These are phyloP conservation scores for Chytriomyces hyalinus DNA, from an alignment of 192 early-diverging fungal genomes.

Conservation along the genomic window DNA sequence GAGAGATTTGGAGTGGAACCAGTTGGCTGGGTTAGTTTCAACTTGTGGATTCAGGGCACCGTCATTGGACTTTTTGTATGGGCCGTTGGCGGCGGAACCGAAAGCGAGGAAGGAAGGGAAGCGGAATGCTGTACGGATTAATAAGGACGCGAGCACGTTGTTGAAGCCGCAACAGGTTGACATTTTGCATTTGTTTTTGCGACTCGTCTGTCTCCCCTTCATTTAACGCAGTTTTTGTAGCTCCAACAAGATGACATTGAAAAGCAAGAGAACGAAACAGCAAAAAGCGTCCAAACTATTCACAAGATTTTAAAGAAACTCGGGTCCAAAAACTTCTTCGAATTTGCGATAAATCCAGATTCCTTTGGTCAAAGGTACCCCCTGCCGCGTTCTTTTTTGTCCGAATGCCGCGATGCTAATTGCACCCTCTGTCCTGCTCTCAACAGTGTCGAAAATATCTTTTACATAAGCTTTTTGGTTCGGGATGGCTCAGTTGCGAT, in stretches of 20 bases:
- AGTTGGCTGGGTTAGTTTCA: conserved; percentile 60
- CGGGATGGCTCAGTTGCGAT: conserved; percentile 82
- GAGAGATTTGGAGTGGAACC: conserved; percentile 63
- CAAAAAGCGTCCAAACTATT: conserved; percentile 76
- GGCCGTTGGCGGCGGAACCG: conserved; percentile 70
- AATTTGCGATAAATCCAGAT: conserved; percentile 86
- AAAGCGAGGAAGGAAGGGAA: conserved; percentile 47
- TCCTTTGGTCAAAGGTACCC: conserved; percentile 79
- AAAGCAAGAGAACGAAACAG: conserved; percentile 86
- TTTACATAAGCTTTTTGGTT: conserved; percentile 95
- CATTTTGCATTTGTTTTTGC: neutral
- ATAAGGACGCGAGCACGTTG: conserved; percentile 55
- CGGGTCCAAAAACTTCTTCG: conserved; percentile 67
- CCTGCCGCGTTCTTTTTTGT: conserved; percentile 30
- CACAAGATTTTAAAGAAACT: conserved; percentile 60
- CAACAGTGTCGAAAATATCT: conserved; percentile 85
- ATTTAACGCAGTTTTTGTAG: conserved; percentile 13
- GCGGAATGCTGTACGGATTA: conserved; percentile 37
- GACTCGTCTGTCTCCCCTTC: neutral
- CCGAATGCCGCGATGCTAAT: neutral
- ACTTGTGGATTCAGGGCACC: conserved; percentile 64
- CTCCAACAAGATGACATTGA: conserved; percentile 74
- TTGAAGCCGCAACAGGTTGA: conserved; percentile 52
- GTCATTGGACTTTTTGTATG: conserved; percentile 81
- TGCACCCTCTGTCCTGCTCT: neutral